phyloP scores from a whole-genome alignment of 208 protist genomes.

The Leishmania arabica region DNA sequence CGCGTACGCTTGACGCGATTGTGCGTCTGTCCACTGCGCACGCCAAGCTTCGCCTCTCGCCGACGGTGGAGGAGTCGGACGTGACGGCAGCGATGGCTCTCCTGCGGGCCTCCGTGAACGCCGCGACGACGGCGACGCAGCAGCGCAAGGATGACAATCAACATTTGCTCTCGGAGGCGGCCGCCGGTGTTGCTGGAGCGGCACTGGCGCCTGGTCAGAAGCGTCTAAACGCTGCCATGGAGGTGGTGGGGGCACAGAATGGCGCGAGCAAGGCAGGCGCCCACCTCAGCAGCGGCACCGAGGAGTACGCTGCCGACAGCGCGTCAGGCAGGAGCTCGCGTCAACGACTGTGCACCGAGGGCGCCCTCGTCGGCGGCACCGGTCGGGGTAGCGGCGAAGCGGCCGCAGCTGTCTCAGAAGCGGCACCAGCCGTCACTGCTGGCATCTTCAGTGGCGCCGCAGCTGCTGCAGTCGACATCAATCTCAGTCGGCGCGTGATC shows the following conservation, averaged over 20 bases:
- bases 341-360: background rate
- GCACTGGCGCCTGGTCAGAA: constrained; percentile 16
- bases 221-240: constrained; percentile 22
- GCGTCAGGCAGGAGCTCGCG: background rate
- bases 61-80: constrained; percentile 83
- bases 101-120: constrained; percentile 81
- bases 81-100: constrained; percentile 88
- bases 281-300: background rate
- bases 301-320: background rate
- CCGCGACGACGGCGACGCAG: constrained; percentile 65
- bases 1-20: constrained; percentile 97
- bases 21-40: constrained; percentile 96
- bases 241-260: background rate
- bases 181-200: background rate
- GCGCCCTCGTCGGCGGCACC: background rate
- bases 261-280: background rate
- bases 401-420: background rate
- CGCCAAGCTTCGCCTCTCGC: constrained; percentile 93
- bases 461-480: constrained; percentile 10
- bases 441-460: constrained; percentile 6
- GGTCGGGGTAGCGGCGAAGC: background rate
- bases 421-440: background rate
- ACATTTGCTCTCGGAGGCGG: constrained; percentile 37
- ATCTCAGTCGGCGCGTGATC: constrained; percentile 41
- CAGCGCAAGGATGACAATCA: constrained; percentile 74